Percentiles rank a stretch among this genome's conserved stretches.
These are phyloP conservation scores for Candida vaughaniae DNA, from an alignment of 805 yeast species.

Conservation along the genomic window DNA sequence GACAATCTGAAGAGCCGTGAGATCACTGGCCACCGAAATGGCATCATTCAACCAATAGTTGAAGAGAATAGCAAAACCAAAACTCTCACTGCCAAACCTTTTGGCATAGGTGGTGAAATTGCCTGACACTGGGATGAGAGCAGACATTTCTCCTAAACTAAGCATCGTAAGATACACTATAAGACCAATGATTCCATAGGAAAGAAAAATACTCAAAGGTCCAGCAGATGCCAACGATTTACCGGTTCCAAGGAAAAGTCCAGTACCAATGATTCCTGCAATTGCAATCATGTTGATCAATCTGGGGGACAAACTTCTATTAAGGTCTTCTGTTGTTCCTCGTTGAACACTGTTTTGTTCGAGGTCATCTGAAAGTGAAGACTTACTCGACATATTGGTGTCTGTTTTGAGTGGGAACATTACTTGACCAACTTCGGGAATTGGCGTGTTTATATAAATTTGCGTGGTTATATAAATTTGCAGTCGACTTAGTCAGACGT, in stretches of 20 bases:
- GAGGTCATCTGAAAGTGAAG: neutral
- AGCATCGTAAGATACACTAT: slow-evolving; percentile 55
- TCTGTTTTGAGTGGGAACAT: neutral
- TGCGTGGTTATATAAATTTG: no score
- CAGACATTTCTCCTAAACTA: slow-evolving; percentile 56
- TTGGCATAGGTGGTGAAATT: slow-evolving; percentile 51
- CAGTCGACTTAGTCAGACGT: no score
- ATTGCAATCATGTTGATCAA: slow-evolving; percentile 35
- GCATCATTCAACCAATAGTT: slow-evolving; percentile 56
- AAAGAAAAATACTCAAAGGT: slow-evolving; percentile 31
- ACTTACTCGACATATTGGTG: neutral
- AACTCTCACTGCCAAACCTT: slow-evolving; percentile 48
- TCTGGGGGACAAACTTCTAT: slow-evolving; percentile 23
- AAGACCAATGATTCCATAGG: slow-evolving; percentile 35
- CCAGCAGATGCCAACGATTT: slow-evolving; percentile 31
- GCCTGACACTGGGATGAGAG: slow-evolving; percentile 55
- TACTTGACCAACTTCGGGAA: no score
- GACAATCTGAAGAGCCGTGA: slow-evolving; percentile 47
- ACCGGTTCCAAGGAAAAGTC: slow-evolving; percentile 33
- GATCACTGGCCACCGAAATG: slow-evolving; percentile 46
- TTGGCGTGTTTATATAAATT: no score
- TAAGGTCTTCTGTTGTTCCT: slow-evolving; percentile 19
- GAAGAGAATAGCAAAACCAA: slow-evolving; percentile 52
- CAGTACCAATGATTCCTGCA: slow-evolving; percentile 39
- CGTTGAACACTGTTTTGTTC: neutral